Base-by-base conservation (phyloP, 192 early-diverging fungal genomes). In the Coemansia biformis region DNA sequence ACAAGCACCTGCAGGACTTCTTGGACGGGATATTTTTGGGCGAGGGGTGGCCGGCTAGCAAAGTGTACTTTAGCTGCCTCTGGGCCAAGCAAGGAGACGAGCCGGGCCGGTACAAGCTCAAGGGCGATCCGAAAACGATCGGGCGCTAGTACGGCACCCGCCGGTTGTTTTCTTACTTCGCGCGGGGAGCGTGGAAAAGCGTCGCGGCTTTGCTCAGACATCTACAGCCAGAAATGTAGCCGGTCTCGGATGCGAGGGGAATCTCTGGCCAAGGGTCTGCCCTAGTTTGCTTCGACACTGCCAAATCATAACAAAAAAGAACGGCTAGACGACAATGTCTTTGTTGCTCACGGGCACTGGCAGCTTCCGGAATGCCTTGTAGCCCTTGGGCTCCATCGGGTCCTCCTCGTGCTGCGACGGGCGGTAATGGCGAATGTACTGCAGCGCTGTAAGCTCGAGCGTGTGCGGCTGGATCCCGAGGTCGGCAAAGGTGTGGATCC, bases 361-460 rank as follows among this genome's bases (percentile, higher is more conserved):
- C 0, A 38, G 38, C 50, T 76, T 69, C 34, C 73, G 51, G 57
- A 76, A 76, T 14, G 64, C 73, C 60, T 68, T 67, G 61, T 76
- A 60, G 16, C 66, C 61, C 38, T 56, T 49, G 38, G 64, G 73
- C 50, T 76, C 73, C 53, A 76, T 64, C 13, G 60, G 48, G 22
- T 76, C 73, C 23, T 76, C 65, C 31, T 68, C 64, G 38, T 76
- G 64, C 38, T 68, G 83, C 21, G 78, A 80, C 28, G 79, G 79
- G 50, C 90, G 81, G 84, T 88, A 94, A 56, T 88, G 78, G 64
- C 86, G 78, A 43, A 89, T 78, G 68, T 86, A 93, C 30, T 86
- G 85, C 40, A 90, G 78, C 51, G 90, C 85, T 34, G 82, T 80
- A 23, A 87, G 77, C 63, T 95, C 93, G 18, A 93, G 78, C 9